Evolutionary conservation across 2,329 filamentous ascomycete species (phyloP), one percentile per base, ranked within the genome.

Genomic region (Ophiostoma tasmaniense): DNA sequence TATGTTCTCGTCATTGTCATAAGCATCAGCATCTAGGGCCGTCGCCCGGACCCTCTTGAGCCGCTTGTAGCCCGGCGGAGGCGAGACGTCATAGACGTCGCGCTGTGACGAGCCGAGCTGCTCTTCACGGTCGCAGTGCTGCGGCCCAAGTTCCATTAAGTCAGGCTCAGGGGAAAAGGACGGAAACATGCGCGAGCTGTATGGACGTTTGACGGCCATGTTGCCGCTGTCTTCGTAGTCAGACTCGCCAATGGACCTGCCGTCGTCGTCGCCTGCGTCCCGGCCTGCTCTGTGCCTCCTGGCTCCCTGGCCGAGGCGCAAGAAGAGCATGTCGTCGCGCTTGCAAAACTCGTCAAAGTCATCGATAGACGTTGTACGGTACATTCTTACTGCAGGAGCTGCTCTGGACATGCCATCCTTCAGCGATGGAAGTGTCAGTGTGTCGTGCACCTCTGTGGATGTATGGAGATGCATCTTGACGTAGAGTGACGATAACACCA

Each of bases 21-120:
- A 33, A 4, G 8, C 33, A 33, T 35, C 66, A 14, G 33, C 25
- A 20, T 37, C 28, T 5, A 45, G 6, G 5, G 14, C 2, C 28
- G 14, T 28, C 22, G 28, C 64, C 1, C 22, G 64, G 1, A 68
- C 30, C 20, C 33, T 64, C 39, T 72, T 71, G 22, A 73, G 66
- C 6, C 42, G 35, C 61, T 73, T 73, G 70, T 68, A 73, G 1
- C 72, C 72, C 14, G 67, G 66, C 0, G 72, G 70, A 0, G 72
- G 72, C 3, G 30, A 30, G 5, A 22, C 13, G 25, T 71, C 69
- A 52, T 71, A 72, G 52, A 71, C 37, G 11, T 71, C 66, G 2
- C 33, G 66, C 33, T 69, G 66, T 0, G 59, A 62, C 10, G 35
- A 65, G n/a, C 35, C 55, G 22, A 62, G 62, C 2, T 20, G 42